Percentiles rank a stretch among this genome's conserved stretches.
phyloP scores from a whole-genome alignment of 2,329 filamentous ascomycete genomes.

The Fusarium hainanense region DNA sequence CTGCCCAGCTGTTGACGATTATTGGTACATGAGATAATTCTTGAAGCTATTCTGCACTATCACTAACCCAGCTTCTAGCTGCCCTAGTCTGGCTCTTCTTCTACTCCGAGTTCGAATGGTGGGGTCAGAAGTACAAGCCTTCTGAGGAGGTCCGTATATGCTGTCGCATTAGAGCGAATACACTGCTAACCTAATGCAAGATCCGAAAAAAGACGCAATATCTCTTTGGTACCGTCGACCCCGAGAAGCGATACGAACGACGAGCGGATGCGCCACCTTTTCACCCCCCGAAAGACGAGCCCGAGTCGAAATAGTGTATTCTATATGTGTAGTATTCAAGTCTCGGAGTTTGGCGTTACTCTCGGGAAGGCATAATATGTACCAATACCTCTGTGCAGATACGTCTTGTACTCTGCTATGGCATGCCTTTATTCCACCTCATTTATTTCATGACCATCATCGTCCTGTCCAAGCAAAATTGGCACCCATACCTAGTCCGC shows the following conservation, averaged over 20 bases:
- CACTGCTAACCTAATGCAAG: slow-evolving; percentile 41
- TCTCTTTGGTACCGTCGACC: slow-evolving; percentile 55
- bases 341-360: slow-evolving; percentile 48
- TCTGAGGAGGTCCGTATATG: slow-evolving; percentile 53
- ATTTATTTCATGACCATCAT: slow-evolving; percentile 40
- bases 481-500: slow-evolving; percentile 66
- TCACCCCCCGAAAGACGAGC: slow-evolving; percentile 40
- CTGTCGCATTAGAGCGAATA: neutral
- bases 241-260: slow-evolving; percentile 57
- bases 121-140: slow-evolving; percentile 56
- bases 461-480: slow-evolving; percentile 67
- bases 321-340: slow-evolving; percentile 43
- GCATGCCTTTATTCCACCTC: slow-evolving; percentile 8
- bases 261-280: slow-evolving; percentile 53
- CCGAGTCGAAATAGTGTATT: slow-evolving; percentile 45
- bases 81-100: slow-evolving; percentile 55
- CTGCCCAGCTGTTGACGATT: slow-evolving; percentile 71
- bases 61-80: slow-evolving; percentile 43
- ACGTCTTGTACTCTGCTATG: slow-evolving; percentile 35
- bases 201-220: slow-evolving; percentile 52
- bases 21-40: slow-evolving; percentile 56
- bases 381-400: slow-evolving; percentile 40
- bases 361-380: slow-evolving; percentile 37
- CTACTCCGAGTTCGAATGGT: slow-evolving; percentile 59
- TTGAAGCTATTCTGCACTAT: neutral